phyloP scores from a whole-genome alignment of 805 yeast genomes.

The Hanseniaspora clermontiae region DNA sequence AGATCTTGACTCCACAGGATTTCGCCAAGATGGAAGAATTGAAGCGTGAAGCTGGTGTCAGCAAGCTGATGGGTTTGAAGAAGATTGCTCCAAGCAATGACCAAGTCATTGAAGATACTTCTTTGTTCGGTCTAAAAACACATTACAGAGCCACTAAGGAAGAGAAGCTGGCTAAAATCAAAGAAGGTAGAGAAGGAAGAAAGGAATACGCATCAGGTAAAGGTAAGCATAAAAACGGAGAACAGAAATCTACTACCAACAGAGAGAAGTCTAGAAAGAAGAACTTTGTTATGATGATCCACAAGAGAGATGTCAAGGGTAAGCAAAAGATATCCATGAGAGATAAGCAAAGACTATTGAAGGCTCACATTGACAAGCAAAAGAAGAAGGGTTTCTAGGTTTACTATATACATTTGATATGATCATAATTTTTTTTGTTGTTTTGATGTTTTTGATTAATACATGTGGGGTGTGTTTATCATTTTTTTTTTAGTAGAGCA shows the following conservation, averaged over 20 bases:
- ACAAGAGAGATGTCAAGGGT: constrained; percentile 86
- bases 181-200: constrained; percentile 87
- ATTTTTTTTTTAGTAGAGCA: too few relatives aligned
- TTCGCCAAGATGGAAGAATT: constrained; percentile 90
- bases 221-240: constrained; percentile 56
- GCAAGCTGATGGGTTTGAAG: constrained; percentile 54
- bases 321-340: constrained; percentile 80
- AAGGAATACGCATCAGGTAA: constrained; percentile 80
- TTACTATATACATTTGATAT: neutral
- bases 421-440: neutral
- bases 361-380: constrained; percentile 80
- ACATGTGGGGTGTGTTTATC: too few relatives aligned
- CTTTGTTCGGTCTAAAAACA: constrained; percentile 59
- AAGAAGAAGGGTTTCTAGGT: constrained; percentile 65
- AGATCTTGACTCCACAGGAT: constrained; percentile 92
- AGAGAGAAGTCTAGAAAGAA: constrained; percentile 94
- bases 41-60: constrained; percentile 71
- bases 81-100: constrained; percentile 40
- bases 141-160: constrained; percentile 78
- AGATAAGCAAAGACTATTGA: constrained; percentile 75
- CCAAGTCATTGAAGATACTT: constrained; percentile 69
- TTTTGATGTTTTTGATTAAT: too few relatives aligned
- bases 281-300: constrained; percentile 98
- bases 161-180: constrained; percentile 75
- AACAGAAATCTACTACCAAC: constrained; percentile 74